These are phyloP conservation scores for Camellia sinensis DNA, from an alignment of 148 eudicot species.

Conservation along the genomic window DNA sequence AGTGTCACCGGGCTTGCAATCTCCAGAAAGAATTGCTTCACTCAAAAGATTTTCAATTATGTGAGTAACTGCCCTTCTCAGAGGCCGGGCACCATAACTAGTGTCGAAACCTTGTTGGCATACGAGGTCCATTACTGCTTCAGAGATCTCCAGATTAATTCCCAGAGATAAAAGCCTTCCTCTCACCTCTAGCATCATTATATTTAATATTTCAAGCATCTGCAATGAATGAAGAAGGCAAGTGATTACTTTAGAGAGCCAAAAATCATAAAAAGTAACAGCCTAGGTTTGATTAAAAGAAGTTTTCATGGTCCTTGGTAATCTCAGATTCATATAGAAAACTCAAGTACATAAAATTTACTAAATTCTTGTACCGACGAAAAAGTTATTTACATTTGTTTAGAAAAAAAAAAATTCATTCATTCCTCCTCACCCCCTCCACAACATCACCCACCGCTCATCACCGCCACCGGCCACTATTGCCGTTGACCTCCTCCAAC, in stretches of 20 bases:
- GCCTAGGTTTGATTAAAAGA: not conserved
- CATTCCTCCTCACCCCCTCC: no score
- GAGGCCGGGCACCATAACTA: conserved; percentile 58
- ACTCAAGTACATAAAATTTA: not conserved
- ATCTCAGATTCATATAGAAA: not conserved
- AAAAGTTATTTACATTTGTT: no score
- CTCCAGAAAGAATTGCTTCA: conserved; percentile 53
- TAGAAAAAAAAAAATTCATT: no score
- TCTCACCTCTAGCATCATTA: conserved; percentile 51
- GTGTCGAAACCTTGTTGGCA: conserved; percentile 53
- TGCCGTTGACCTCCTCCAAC: no score
- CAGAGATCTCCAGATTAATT: conserved; percentile 42
- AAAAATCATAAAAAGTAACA: not conserved
- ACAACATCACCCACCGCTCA: no score
- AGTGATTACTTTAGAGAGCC: not conserved
- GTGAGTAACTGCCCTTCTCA: conserved; percentile 49
- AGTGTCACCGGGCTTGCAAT: conserved; percentile 40
- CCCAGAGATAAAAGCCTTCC: conserved; percentile 39
- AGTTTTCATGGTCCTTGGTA: not conserved
- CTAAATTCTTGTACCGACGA: no score
- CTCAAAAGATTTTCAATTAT: conserved; percentile 49
- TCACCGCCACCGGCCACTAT: no score
- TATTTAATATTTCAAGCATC: conserved; percentile 50
- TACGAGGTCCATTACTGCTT: conserved; percentile 34
- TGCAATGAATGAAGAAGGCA: conserved; percentile 13